Percentiles rank a stretch among this genome's conserved stretches.
Evolutionary conservation across 106 monocot species (phyloP).

Genomic region (Apostasia shenzhenica): DNA sequence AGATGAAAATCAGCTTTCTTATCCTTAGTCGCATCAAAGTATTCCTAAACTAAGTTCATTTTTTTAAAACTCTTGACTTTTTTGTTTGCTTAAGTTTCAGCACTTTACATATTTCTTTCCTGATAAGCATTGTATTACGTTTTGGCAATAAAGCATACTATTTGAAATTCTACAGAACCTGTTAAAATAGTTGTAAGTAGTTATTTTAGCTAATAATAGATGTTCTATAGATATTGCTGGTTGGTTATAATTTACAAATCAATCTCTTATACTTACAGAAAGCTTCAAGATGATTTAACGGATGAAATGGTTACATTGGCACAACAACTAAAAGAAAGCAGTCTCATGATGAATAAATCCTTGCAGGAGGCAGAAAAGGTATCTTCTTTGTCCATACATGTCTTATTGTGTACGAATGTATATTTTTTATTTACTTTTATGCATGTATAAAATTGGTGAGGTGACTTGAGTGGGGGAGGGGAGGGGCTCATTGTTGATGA

Average conservation of each 20-base stretch:
- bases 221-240: not conserved
- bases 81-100: too few species aligned
- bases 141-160: too few species aligned
- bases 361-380: slow-evolving; percentile 88
- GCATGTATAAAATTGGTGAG: not conserved
- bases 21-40: too few species aligned
- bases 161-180: too few species aligned
- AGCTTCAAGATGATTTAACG: slow-evolving; percentile 88
- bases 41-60: too few species aligned
- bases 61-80: too few species aligned
- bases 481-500: too few species aligned
- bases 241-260: not conserved
- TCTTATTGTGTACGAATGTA: not conserved
- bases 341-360: slow-evolving; percentile 79
- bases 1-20: too few species aligned
- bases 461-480: too few species aligned
- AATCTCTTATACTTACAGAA: slow-evolving; percentile 36
- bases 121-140: too few species aligned
- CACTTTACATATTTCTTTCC: too few species aligned
- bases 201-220: not conserved
- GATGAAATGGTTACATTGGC: slow-evolving; percentile 96
- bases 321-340: slow-evolving; percentile 84
- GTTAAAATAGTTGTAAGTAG: too few species aligned
- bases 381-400: not conserved
- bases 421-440: not conserved